A percentile compares a stretch with the other conserved stretches of the same genome.
These are phyloP conservation scores for Paramarasmius palmivorus DNA, from an alignment of 1,284 basidiomycete genomes.

Conservation along the genomic window DNA sequence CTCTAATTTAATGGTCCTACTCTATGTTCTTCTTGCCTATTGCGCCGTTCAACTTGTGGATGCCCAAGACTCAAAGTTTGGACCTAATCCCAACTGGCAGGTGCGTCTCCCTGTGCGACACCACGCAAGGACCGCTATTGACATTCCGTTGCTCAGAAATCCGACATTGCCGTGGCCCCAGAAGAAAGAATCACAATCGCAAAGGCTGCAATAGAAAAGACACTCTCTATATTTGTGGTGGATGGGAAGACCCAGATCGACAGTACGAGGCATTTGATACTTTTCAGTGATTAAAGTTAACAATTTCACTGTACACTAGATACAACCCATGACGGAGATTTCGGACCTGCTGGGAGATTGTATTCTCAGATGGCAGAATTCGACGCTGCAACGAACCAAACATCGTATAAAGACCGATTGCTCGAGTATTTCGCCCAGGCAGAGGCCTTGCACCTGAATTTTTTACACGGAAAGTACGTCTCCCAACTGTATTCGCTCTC, in stretches of 20 bases:
- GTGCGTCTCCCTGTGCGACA: too few species aligned
- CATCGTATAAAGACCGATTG: slow-evolving; percentile 3
- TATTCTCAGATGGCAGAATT: slow-evolving; percentile 11
- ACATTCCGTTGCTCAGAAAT: too few species aligned
- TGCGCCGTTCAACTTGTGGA: too few species aligned
- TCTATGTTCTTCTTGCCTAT: too few species aligned
- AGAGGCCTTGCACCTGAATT: neutral
- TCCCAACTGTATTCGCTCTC: neutral
- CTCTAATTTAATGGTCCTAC: too few species aligned
- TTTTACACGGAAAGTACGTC: neutral
- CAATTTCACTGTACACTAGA: neutral
- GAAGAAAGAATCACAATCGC: neutral
- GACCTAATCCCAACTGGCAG: too few species aligned
- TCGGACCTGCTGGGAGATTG: neutral
- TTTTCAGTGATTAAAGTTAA: too few species aligned
- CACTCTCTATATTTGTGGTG: neutral
- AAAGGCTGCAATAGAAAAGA: slow-evolving; percentile 7
- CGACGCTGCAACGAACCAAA: slow-evolving; percentile 2
- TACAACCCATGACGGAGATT: neutral
- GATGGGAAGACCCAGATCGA: neutral
- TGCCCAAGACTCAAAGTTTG: too few species aligned
- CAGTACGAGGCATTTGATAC: neutral
- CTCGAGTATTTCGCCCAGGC: slow-evolving; percentile 1
- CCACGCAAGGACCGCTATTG: too few species aligned
- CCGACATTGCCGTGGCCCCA: too few species aligned